Evolutionary conservation across 169 alveolate genomes (phyloP).

Genomic region (Eimeria falciformis): DNA sequence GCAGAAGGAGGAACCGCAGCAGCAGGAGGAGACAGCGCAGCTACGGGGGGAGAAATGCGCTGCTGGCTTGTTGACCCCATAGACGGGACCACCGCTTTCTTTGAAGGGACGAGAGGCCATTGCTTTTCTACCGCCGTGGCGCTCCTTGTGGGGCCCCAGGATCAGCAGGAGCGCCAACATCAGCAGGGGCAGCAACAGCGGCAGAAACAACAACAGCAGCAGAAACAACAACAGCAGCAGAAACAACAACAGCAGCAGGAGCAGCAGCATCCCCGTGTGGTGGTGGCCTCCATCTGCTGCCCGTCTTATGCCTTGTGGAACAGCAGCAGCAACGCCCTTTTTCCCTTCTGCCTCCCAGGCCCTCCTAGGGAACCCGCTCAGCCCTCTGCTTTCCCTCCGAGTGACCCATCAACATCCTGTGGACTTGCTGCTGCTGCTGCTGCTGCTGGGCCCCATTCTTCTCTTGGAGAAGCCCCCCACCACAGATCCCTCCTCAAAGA

Average conservation of each 20-base stretch:
- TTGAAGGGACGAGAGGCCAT: slow-evolving; percentile 4
- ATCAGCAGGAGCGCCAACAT: slow-evolving; percentile 38
- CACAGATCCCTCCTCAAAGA: background rate
- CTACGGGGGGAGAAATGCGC: too few relatives aligned
- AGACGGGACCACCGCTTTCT: slow-evolving; percentile 41
- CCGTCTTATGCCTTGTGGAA: slow-evolving; percentile 52
- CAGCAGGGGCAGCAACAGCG: slow-evolving; percentile 28
- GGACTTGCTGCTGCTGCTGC: slow-evolving; percentile 19
- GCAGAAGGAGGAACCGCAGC: background rate
- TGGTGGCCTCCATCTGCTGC: slow-evolving; percentile 55
- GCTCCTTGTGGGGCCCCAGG: slow-evolving; percentile 31
- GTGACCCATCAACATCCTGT: background rate
- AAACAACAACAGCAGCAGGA: slow-evolving; percentile 26
- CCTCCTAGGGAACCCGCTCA: background rate
- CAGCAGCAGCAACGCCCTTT: slow-evolving; percentile 31
- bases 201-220: slow-evolving; percentile 11
- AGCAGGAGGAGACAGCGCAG: background rate
- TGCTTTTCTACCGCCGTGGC: slow-evolving; percentile 59
- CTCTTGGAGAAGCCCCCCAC: background rate
- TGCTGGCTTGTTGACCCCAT: slow-evolving; percentile 44
- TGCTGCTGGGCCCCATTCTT: slow-evolving; percentile 4
- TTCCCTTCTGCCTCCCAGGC: slow-evolving; percentile 27
- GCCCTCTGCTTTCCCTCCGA: background rate
- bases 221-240: slow-evolving; percentile 5
- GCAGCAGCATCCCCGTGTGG: slow-evolving; percentile 49